A percentile compares a stretch with the other conserved stretches of the same genome.
Conservation (phyloP, 1,284 basidiomycete genomes). For the Fistulina hepatica region DNA sequence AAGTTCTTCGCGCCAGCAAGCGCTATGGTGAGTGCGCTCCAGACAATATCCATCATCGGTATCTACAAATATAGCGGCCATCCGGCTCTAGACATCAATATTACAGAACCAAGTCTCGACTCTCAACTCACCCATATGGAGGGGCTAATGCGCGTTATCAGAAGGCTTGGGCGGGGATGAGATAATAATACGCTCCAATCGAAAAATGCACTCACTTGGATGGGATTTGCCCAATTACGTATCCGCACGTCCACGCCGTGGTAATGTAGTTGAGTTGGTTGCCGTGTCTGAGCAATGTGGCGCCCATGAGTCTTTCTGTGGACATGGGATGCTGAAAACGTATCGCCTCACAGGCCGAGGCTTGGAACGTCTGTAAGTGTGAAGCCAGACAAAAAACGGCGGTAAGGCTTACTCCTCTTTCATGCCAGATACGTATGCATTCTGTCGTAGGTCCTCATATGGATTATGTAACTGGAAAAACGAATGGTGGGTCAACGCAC, state of each 20-base stretch:
- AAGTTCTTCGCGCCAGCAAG: slow-evolving; percentile 28
- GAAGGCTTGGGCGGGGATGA: slow-evolving; percentile 19
- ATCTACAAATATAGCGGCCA: slow-evolving; percentile 20
- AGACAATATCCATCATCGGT: slow-evolving; percentile 29
- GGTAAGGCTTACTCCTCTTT: slow-evolving; percentile 26
- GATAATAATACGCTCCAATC: neutral
- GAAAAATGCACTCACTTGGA: slow-evolving; percentile 23
- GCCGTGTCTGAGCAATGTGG: slow-evolving; percentile 21
- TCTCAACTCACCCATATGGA: slow-evolving; percentile 27
- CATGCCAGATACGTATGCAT: slow-evolving; percentile 35
- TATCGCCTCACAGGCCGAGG: neutral
- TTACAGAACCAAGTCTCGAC: neutral
- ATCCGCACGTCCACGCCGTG: slow-evolving; percentile 33
- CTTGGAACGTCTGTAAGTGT: neutral
- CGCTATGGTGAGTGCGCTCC: slow-evolving; percentile 29
- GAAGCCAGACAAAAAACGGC: neutral
- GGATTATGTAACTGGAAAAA: neutral
- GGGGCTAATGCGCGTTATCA: slow-evolving; percentile 29
- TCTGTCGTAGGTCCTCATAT: slow-evolving; percentile 18
- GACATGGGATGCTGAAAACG: neutral
- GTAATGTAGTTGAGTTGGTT: slow-evolving; percentile 32
- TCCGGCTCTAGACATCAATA: too few species aligned
- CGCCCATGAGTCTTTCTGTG: too few species aligned
- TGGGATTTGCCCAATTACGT: slow-evolving; percentile 33
- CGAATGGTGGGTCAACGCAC: slow-evolving; percentile 15